Conservation (phyloP, 495 filamentous ascomycete genomes). For the Chaetomidium leptoderma region DNA sequence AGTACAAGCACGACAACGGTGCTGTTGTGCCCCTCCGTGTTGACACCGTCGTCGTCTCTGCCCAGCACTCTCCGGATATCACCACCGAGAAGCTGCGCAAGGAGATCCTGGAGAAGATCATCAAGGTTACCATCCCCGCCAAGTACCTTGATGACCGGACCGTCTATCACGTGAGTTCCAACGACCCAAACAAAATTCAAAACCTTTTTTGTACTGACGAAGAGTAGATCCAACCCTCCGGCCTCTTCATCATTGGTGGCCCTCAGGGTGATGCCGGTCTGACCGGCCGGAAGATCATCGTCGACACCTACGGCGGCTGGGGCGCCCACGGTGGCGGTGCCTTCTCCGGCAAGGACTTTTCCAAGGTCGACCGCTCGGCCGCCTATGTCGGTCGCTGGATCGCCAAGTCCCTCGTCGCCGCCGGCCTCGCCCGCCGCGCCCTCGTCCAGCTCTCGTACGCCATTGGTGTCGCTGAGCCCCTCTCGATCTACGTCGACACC, state of each 20-base stretch:
- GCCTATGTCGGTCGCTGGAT: conserved; percentile 98
- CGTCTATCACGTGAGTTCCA: conserved; percentile 74
- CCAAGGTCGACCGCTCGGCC: conserved; percentile 97
- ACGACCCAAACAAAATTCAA: neutral
- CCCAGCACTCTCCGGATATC: conserved; percentile 87
- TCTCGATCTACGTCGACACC: conserved; percentile 81
- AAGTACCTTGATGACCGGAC: conserved; percentile 89
- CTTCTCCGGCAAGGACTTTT: conserved; percentile 99
- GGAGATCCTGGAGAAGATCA: conserved; percentile 95
- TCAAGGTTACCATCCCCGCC: conserved; percentile 87
- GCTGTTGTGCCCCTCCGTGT: conserved; percentile 89
- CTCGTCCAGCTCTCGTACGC: conserved; percentile 98
- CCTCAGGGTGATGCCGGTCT: conserved; percentile 98
- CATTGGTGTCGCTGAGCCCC: conserved; percentile 96
- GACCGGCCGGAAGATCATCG: conserved; percentile 99
- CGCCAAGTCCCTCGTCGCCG: conserved; percentile 91
- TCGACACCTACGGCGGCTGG: conserved; percentile 99
- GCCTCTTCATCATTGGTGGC: conserved; percentile 97
- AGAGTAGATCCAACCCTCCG: conserved; percentile 84
- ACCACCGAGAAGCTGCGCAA: conserved; percentile 88
- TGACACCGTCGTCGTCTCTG: conserved; percentile 93
- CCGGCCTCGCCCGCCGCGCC: conserved; percentile 82
- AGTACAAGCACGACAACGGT: conserved; percentile 94
- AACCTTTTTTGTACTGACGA: conserved; percentile 25
- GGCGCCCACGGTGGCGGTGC: conserved; percentile 99